phyloP scores from a whole-genome alignment of 768 basidiomycete genomes.

The Amanita thiersii region DNA sequence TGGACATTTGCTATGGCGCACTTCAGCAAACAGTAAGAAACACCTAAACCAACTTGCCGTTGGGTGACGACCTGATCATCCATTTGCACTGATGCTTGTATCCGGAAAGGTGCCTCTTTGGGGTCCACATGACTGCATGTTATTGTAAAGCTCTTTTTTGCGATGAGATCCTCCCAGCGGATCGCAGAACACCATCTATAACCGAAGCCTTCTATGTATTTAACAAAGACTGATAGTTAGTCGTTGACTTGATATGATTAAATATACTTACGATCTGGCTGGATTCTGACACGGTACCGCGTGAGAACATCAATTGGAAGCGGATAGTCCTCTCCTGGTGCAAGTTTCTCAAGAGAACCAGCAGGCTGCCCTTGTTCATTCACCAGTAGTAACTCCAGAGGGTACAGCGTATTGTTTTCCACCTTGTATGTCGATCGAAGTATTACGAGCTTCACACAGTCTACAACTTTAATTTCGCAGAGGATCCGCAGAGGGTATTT shows the following conservation, averaged over 20 bases:
- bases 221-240: slow-evolving; percentile 3
- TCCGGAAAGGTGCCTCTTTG: slow-evolving; percentile 84
- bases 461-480: slow-evolving; percentile 83
- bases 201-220: slow-evolving; percentile 78
- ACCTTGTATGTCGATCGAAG: slow-evolving; percentile 89
- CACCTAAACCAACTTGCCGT: neutral
- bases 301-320: slow-evolving; percentile 88
- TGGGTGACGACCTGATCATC: slow-evolving; percentile 44
- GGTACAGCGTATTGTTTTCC: slow-evolving; percentile 86
- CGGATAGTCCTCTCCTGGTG: slow-evolving; percentile 83
- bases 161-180: slow-evolving; percentile 82
- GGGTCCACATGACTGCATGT: slow-evolving; percentile 78
- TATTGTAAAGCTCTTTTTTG: slow-evolving; percentile 63
- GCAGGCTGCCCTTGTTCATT: slow-evolving; percentile 79
- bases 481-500: slow-evolving; percentile 75
- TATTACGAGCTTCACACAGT: slow-evolving; percentile 92
- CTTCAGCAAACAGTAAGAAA: neutral
- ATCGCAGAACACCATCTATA: slow-evolving; percentile 89
- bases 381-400: slow-evolving; percentile 84
- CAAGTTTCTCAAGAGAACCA: slow-evolving; percentile 77
- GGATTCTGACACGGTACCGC: slow-evolving; percentile 71
- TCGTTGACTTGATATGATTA: neutral
- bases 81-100: slow-evolving; percentile 86
- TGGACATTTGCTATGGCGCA: slow-evolving; percentile 61
- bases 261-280: slow-evolving; percentile 78